phyloP scores from a whole-genome alignment of 108 stramenopile species.

The Schizochytrium sp. region DNA sequence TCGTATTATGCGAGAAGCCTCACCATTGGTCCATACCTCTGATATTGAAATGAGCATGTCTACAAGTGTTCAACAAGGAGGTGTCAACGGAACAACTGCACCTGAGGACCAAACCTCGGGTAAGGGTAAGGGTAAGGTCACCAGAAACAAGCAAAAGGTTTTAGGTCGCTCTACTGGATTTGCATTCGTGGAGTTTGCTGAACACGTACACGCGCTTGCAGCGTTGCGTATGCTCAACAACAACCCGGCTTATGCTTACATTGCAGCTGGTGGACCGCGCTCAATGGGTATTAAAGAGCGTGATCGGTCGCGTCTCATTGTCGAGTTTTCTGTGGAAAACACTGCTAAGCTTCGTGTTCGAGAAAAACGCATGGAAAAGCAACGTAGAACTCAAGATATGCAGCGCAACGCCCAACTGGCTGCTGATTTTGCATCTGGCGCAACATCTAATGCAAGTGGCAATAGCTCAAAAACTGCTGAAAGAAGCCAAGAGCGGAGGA shows the following conservation, averaged over 20 bases:
- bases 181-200: slow-evolving; percentile 96
- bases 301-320: slow-evolving; percentile 56
- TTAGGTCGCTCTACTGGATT: slow-evolving; percentile 88
- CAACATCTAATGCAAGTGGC: background rate
- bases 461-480: background rate
- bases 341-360: slow-evolving; percentile 59
- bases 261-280: slow-evolving; percentile 63
- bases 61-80: slow-evolving; percentile 70
- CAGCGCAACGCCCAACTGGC: background rate
- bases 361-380: slow-evolving; percentile 51
- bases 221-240: slow-evolving; percentile 95
- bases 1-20: slow-evolving; percentile 44
- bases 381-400: background rate
- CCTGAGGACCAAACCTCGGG: slow-evolving; percentile 65
- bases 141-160: slow-evolving; percentile 36
- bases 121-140: slow-evolving; percentile 10
- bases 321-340: slow-evolving; percentile 66
- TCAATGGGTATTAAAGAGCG: slow-evolving; percentile 45
- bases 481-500: background rate
- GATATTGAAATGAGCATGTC: slow-evolving; percentile 79
- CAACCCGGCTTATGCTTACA: slow-evolving; percentile 83
- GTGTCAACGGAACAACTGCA: slow-evolving; percentile 71
- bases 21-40: slow-evolving; percentile 83
- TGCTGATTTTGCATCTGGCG: background rate
- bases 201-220: slow-evolving; percentile 95